A percentile compares a stretch with the other conserved stretches of the same genome.
These are phyloP conservation scores for Agarophyton chilense DNA, from an alignment of 23 red algal species.

Conservation along the genomic window DNA sequence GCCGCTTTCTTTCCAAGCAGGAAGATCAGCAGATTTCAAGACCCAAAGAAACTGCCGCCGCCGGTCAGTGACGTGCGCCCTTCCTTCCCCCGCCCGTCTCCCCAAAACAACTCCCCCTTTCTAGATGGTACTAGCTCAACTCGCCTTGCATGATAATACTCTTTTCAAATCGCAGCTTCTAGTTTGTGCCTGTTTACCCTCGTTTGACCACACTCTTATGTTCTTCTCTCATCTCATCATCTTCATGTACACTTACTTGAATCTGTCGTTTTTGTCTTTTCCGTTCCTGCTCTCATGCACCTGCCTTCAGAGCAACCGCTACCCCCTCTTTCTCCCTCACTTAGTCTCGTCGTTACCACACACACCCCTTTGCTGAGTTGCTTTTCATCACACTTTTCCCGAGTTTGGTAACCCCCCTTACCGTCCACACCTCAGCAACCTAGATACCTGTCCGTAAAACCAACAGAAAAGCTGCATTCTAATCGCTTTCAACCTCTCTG, in stretches of 20 bases:
- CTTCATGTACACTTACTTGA: slow-evolving; percentile 30
- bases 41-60: slow-evolving; percentile 45
- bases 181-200: slow-evolving; percentile 37
- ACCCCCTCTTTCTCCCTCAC: not conserved
- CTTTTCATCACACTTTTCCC: not conserved
- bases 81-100: no score
- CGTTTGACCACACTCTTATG: not conserved
- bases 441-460: not conserved
- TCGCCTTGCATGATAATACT: not conserved
- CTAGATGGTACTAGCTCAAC: slow-evolving; percentile 8
- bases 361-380: not conserved
- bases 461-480: not conserved
- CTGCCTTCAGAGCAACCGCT: slow-evolving; percentile 4
- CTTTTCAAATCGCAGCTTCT: slow-evolving; percentile 23
- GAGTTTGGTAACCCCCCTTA: not conserved
- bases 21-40: slow-evolving; percentile 56
- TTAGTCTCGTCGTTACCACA: not conserved
- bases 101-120: not conserved
- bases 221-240: not conserved
- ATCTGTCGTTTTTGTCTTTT: slow-evolving; percentile 23
- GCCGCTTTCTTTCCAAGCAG: slow-evolving; percentile 78
- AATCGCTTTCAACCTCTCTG: not conserved
- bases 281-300: slow-evolving; percentile 22
- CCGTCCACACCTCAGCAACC: not conserved
- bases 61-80: slow-evolving; percentile 31